Evolutionary conservation across 305 asterid genomes (phyloP), one percentile per base, ranked within the genome.

Genomic region (Caryopteris hybrid): DNA sequence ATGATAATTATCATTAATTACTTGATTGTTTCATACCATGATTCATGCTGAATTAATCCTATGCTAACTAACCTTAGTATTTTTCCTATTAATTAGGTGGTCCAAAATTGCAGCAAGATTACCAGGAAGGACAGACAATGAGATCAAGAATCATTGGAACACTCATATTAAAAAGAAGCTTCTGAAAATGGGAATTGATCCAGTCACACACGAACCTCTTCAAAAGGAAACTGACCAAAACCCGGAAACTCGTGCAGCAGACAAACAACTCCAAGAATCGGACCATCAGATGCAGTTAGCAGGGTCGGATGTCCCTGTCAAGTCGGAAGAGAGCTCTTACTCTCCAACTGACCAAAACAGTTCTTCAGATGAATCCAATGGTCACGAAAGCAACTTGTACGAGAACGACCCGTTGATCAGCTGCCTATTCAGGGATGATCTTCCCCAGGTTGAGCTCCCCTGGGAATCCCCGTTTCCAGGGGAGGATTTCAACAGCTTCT

Each of bases 101-200:
- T 92, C 96, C 2, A 89, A 88, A 61, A 92, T 92, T 12, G 98
- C 97, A 17, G 84, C 97, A 65, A 80, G 84, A 67, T 69, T 92
- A 76, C 96, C 98, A 0, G 98, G 98, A 52, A 83, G 98, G 29
- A 92, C 98, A 0, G 98, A 92, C 33, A 92, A 89, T 12, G 98
- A 92, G 79, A 92, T 92, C 61, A 92, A 92, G 72, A 92, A 92
- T 60, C 96, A 92, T 4, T 92, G 98, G 98, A 89, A 92, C 79
- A 92, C 96, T 0, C 96, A 92, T 51, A 88, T 89, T 54, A 92
- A 92, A 86, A 92, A 90, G 61, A 92, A 92, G 69, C 96, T 92
- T 50, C 61, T 92, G 2, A 92, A 86, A 74, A 85, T 86, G 93
- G 98, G 97, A 22, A 89, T 92, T 45, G 96, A 92, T 59, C 98